These are phyloP conservation scores for Coemansia sp. DNA, from an alignment of 192 early-diverging fungal genomes.

Conservation along the genomic window DNA sequence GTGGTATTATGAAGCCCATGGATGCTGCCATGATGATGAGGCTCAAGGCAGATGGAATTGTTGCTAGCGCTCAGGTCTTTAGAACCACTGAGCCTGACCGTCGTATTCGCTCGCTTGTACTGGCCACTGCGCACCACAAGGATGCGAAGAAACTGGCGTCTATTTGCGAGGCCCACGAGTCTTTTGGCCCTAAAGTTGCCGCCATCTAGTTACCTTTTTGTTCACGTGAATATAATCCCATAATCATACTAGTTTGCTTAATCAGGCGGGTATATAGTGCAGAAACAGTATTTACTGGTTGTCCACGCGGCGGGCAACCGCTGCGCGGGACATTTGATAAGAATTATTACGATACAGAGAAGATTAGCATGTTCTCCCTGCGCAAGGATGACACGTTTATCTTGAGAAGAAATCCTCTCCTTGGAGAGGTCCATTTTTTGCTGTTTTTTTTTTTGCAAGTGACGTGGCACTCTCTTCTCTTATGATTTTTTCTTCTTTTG, in stretches of 20 bases:
- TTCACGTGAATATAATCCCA: no score
- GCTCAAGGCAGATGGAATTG: slow-evolving; percentile 91
- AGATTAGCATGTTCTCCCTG: slow-evolving; percentile 44
- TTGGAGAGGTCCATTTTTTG: slow-evolving; percentile 9
- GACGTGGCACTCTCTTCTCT: no score
- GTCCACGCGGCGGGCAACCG: slow-evolving; percentile 22
- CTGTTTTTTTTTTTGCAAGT: slow-evolving; percentile 1
- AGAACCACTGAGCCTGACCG: slow-evolving; percentile 79
- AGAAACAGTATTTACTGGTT: neutral
- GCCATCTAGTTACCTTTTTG: no score
- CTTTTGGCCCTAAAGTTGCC: neutral
- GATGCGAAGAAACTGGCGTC: slow-evolving; percentile 1
- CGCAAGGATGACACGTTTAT: slow-evolving; percentile 46
- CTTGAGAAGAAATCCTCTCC: slow-evolving; percentile 35
- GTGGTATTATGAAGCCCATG: slow-evolving; percentile 90
- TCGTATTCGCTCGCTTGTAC: slow-evolving; percentile 83
- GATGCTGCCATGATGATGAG: slow-evolving; percentile 98
- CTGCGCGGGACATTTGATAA: slow-evolving; percentile 47
- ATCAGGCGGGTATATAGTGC: neutral
- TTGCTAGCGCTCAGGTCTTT: slow-evolving; percentile 93
- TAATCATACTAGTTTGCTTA: no score
- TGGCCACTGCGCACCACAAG: slow-evolving; percentile 63
- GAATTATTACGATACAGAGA: slow-evolving; percentile 52
- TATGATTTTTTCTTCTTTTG: no score
- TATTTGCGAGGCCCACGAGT: neutral